Evolutionary conservation across 129 eudicot species (phyloP).

Genomic region (Centrapalus pauciflorus): DNA sequence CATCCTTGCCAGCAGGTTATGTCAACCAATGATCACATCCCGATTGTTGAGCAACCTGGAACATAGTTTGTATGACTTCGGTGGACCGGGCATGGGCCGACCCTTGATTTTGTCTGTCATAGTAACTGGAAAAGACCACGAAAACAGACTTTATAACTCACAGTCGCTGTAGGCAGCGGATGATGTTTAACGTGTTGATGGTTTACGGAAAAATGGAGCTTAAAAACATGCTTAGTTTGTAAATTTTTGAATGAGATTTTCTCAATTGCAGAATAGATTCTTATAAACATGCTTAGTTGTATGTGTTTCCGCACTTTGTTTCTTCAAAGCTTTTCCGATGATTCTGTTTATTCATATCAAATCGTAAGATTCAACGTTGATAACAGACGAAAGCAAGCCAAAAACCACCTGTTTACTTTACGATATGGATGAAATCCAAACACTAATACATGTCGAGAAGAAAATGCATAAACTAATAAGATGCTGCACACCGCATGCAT

Average conservation of each 20-base stretch:
- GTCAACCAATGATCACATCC: constrained; percentile 11
- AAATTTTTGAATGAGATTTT: constrained; percentile 4
- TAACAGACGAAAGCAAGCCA: too few relatives aligned
- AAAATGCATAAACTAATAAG: neutral
- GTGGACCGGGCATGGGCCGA: neutral
- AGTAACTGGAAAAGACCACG: neutral
- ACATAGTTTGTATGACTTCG: neutral
- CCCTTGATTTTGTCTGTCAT: constrained; percentile 15
- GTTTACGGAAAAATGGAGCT: constrained; percentile 2
- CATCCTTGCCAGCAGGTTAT: constrained; percentile 18
- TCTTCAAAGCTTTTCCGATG: too few relatives aligned
- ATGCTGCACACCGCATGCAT: neutral
- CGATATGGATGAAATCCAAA: neutral
- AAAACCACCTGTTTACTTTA: neutral
- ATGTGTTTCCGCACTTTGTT: too few relatives aligned
- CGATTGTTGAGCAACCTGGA: neutral
- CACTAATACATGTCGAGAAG: neutral
- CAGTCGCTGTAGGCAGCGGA: constrained; percentile 4
- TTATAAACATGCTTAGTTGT: too few relatives aligned
- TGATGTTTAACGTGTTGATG: neutral
- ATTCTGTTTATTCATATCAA: too few relatives aligned
- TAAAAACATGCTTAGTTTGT: constrained; percentile 1
- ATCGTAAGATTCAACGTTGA: too few relatives aligned
- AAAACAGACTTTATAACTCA: constrained; percentile 5
- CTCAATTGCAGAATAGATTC: neutral